phyloP scores from a whole-genome alignment of 768 basidiomycete genomes.

The Tylopilus sp. region DNA sequence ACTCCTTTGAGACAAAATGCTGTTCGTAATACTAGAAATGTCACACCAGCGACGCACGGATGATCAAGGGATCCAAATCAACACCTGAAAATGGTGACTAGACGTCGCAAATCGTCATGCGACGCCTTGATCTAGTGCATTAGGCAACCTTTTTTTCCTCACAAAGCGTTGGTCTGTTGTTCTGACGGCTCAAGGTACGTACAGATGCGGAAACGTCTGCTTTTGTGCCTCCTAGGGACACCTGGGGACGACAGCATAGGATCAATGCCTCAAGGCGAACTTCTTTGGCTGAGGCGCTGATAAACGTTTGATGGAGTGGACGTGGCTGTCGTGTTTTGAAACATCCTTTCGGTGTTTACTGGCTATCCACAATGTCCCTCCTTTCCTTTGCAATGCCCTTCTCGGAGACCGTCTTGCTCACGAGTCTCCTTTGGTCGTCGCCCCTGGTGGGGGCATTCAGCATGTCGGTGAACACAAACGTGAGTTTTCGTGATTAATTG shows the following conservation, averaged over 20 bases:
- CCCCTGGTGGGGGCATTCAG: conserved; percentile 12
- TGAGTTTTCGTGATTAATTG: conserved; percentile 4
- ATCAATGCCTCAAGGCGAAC: not conserved
- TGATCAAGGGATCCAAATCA: not conserved
- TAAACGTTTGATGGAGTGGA: conserved; percentile 6
- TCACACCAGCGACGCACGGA: not conserved
- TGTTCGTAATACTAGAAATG: not conserved
- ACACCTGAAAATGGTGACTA: not conserved
- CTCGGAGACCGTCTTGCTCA: not conserved
- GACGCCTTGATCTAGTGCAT: not conserved
- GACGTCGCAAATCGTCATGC: not conserved
- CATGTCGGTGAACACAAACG: conserved; percentile 20
- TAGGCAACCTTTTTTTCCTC: not conserved
- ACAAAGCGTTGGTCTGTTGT: not conserved
- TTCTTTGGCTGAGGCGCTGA: not conserved
- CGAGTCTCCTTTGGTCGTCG: not conserved
- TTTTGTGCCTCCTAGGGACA: not conserved
- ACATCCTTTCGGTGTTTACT: not conserved
- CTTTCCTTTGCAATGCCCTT: not conserved
- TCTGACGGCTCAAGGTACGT: not conserved
- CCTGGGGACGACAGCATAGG: not conserved
- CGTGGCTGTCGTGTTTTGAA: too few relatives aligned
- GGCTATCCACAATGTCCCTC: not conserved
- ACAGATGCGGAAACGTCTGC: conserved; percentile 8
- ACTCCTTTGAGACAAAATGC: not conserved